Evolutionary conservation across 2,329 filamentous ascomycete species (phyloP), one percentile per base, ranked within the genome.

Genomic region (Orbilia quercus): DNA sequence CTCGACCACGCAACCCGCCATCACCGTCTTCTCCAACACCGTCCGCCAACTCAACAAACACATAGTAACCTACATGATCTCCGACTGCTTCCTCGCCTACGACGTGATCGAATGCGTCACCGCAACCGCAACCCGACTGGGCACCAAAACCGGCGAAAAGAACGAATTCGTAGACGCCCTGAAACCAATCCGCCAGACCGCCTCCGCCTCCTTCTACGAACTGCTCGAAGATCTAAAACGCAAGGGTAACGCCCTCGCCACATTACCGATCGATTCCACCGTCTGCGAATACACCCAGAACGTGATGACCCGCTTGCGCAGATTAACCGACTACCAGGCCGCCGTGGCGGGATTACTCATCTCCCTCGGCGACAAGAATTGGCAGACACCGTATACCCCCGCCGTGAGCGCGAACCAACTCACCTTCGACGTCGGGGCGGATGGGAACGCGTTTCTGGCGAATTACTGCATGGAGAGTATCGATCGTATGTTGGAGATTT

Each of bases 61-160:
- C 78, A 92, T 98, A 81, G 92, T 93, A 79, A 83, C 86, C 42
- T 93, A 97, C 79, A 83, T 97, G 40, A 87, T 88, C 76, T 96
- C 92, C 0, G 95, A 99, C 80, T 98, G 94, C 81, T 98, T 91
- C 80, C 85, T 99, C 53, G 92, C 92, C 6, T 99, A 96, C 80
- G 95, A 99, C 79, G 91, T 98, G 31, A 91, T 96, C 31, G 94
- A 96, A 78, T 91, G 97, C 72, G 88, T 98, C 50, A 91, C 91
- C 0, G 86, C 86, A 11, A 84, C 96, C 51, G 92, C 92, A 1
- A 89, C 89, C 64, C 89, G 90, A 40, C 83, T 99, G 2, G 94
- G 96, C 75, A 86, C 87, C 2, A 88, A 90, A 74, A 96, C 92
- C 0, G 92, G 92, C 1, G 92, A 96, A 78, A 96, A 96, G 79